Percentiles rank a stretch among this genome's conserved stretches.
Conservation (phyloP, 768 basidiomycete species). For the Mycena galopus region DNA sequence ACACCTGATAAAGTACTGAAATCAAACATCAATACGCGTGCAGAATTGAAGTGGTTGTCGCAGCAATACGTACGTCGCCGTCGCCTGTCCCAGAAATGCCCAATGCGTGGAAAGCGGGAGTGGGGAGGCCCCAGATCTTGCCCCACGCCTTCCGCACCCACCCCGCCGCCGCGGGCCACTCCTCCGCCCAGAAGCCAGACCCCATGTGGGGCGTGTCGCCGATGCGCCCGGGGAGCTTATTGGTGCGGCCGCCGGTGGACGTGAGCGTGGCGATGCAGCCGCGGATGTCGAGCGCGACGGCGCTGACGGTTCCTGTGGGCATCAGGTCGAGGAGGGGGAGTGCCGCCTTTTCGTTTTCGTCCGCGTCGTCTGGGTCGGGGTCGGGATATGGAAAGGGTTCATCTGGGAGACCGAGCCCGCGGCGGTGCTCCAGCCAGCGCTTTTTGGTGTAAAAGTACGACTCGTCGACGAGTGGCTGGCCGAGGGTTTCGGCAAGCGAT, state of each 20-base stretch:
- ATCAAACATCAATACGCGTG: not conserved
- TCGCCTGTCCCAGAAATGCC: conserved; percentile 90
- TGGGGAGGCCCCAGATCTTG: conserved; percentile 49
- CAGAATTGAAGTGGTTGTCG: not conserved
- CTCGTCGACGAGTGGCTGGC: conserved; percentile 72
- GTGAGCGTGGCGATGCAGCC: conserved; percentile 83
- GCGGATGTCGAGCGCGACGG: conserved; percentile 80
- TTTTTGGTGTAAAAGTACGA: conserved; percentile 84
- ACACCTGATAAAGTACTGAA: conserved; percentile 82
- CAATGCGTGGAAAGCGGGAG: conserved; percentile 61
- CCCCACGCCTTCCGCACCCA: conserved; percentile 54
- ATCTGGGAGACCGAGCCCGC: conserved; percentile 80
- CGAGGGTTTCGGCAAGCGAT: conserved; percentile 65
- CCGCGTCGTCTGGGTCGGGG: conserved; percentile 27
- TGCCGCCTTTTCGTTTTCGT: conserved; percentile 35
- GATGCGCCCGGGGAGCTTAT: conserved; percentile 86
- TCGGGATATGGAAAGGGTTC: conserved; percentile 61
- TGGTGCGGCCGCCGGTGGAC: conserved; percentile 86
- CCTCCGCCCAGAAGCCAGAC: conserved; percentile 87
- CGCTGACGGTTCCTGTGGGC: conserved; percentile 87
- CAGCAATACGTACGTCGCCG: conserved; percentile 73
- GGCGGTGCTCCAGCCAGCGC: conserved; percentile 83
- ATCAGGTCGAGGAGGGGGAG: conserved; percentile 62
- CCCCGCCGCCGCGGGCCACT: conserved; percentile 64
- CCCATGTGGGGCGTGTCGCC: conserved; percentile 88